Base-by-base conservation (phyloP, 164 flowering plant genomes). In the Vitis riparia region DNA sequence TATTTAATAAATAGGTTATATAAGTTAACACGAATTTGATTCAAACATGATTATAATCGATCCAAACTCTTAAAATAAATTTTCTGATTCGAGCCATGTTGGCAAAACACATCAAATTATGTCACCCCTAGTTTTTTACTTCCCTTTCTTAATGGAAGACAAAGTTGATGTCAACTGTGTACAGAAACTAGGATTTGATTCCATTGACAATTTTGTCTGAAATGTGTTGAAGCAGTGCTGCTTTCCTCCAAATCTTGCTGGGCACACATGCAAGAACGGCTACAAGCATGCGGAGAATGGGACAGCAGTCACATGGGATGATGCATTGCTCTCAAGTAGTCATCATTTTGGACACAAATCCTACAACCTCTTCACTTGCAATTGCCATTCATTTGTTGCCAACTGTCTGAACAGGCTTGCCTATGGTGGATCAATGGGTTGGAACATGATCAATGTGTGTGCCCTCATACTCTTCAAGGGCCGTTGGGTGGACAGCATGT, bases 351-450 rank as follows among this genome's bases (percentile, higher is more conserved):
- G 89, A 80, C 86, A 87, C 84, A 91, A 81, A 80, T 82, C 89
- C 27, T 90, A 93, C 82, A 93, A 93, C 75, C 82, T 95, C 68
- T 92, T 94, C 79, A 90, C 93, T 0, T 92, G 99, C 87, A 95
- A 95, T 83, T 87, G 91, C 77, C 87, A 95, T 77, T 93, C 98
- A 0, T 95, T 86, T 66, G 87, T 83, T 9, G 93, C 98, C 49
- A 83, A 86, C 75, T 92, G 93, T 73, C 80, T 95, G 69, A 95
- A 95, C 62, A 82, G 92, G 55, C 79, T 93, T 47, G 76, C 85
- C 60, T 92, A 91, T 68, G 85, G 80, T 29, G 93, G 93, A 11
- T 84, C 88, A 64, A 78, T 87, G 82, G 75, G 71, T 2, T 95
- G 99, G 99, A 95, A 91, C 81, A 87, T 95, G 90, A 68, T 93